phyloP scores from a whole-genome alignment of 2,329 filamentous ascomycete species.

The Calonectria honghensis region DNA sequence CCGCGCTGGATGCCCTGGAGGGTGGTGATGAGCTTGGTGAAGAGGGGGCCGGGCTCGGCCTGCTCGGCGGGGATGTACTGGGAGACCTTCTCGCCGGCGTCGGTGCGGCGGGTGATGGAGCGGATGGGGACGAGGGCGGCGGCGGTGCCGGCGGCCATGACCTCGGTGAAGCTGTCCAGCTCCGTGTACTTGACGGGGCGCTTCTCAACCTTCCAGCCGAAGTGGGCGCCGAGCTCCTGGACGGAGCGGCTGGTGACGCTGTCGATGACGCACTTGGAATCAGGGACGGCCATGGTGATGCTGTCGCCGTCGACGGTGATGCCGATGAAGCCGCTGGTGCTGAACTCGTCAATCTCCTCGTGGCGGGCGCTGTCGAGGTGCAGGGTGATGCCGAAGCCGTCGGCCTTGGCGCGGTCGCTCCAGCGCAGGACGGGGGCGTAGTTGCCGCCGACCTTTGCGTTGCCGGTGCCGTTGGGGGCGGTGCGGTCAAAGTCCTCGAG shows the following conservation, averaged over 20 bases:
- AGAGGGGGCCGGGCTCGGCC: constrained; percentile 84
- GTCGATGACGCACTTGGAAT: constrained; percentile 90
- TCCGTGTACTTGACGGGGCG: constrained; percentile 80
- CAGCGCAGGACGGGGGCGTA: constrained; percentile 94
- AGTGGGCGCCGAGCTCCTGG: constrained; percentile 82
- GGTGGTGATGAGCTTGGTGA: constrained; percentile 81
- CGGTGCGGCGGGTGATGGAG: constrained; percentile 84
- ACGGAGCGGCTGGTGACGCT: constrained; percentile 89
- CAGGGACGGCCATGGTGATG: constrained; percentile 88
- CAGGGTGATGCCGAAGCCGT: constrained; percentile 95
- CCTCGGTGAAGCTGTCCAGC: constrained; percentile 76
- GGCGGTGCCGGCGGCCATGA: constrained; percentile 94
- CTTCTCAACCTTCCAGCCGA: constrained; percentile 90
- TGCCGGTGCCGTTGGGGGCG: constrained; percentile 92
- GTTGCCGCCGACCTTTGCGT: constrained; percentile 96
- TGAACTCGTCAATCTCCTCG: constrained; percentile 95
- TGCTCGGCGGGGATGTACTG: constrained; percentile 73
- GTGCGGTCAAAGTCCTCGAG: constrained; percentile 95
- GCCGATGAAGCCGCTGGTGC: constrained; percentile 94
- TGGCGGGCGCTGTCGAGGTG: constrained; percentile 91
- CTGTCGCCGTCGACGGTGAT: constrained; percentile 76
- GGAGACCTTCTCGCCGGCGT: constrained; percentile 67
- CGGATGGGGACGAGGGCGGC: constrained; percentile 94
- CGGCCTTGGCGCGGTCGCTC: constrained; percentile 85
- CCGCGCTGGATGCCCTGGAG: constrained; percentile 92